Percentiles rank a stretch among this genome's conserved stretches.
Conservation (phyloP, 2,329 filamentous ascomycete species). For the Calcarisporium arbuscula region DNA sequence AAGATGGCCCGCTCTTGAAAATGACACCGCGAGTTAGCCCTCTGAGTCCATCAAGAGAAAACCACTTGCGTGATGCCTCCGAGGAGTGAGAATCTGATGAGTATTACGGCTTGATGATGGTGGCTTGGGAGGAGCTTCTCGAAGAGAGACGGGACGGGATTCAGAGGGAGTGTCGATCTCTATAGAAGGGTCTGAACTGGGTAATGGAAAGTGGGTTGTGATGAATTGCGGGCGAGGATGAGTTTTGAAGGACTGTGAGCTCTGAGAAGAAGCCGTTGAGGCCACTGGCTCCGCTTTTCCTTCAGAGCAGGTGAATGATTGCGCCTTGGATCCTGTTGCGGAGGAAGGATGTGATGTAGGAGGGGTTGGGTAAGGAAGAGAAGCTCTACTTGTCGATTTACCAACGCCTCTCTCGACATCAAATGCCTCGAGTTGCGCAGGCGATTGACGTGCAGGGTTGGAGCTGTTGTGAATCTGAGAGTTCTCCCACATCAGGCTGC, state of each 20-base stretch:
- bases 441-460: too few relatives aligned
- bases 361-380: slow-evolving; percentile 48
- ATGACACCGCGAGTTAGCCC: slow-evolving; percentile 76
- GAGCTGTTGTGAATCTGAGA: too few relatives aligned
- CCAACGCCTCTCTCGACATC: too few relatives aligned
- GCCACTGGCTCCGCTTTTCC: slow-evolving; percentile 16
- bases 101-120: slow-evolving; percentile 38
- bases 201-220: slow-evolving; percentile 2
- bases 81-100: slow-evolving; percentile 36
- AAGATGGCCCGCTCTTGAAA: slow-evolving; percentile 86
- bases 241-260: slow-evolving; percentile 6
- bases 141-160: slow-evolving; percentile 5
- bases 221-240: slow-evolving; percentile 2
- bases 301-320: slow-evolving; percentile 18
- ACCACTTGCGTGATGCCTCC: slow-evolving; percentile 44
- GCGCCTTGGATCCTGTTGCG: slow-evolving; percentile 23
- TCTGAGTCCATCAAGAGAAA: slow-evolving; percentile 63
- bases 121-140: slow-evolving; percentile 14
- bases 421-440: too few relatives aligned
- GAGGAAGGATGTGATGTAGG: slow-evolving; percentile 45
- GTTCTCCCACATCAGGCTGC: too few relatives aligned
- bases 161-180: slow-evolving; percentile 1
- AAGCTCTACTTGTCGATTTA: too few relatives aligned
- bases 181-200: slow-evolving; percentile 1
- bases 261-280: slow-evolving; percentile 12